Evolutionary conservation across 805 yeast genomes (phyloP).

Genomic region (Candida xiaguanensis): DNA sequence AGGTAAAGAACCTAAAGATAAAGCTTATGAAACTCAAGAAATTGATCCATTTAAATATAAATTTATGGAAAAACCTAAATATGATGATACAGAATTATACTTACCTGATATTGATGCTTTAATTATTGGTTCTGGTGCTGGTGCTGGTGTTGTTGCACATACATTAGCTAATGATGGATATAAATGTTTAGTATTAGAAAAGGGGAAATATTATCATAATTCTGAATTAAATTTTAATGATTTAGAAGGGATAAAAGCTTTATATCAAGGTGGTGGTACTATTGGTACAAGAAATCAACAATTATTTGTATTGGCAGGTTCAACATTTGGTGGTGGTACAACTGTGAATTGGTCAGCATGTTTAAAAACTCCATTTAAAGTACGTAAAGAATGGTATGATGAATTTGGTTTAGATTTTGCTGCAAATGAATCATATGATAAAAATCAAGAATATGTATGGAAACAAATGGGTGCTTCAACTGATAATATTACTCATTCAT

Average conservation of each 20-base stretch:
- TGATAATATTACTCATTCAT: constrained; percentile 40
- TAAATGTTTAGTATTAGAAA: constrained; percentile 46
- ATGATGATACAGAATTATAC: constrained; percentile 26
- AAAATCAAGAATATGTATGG: constrained; percentile 44
- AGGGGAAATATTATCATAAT: constrained; percentile 41
- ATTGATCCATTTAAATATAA: constrained; percentile 24
- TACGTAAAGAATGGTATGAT: constrained; percentile 50
- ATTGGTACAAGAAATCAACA: constrained; percentile 32
- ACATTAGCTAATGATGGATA: constrained; percentile 41
- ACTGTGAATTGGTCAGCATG: constrained; percentile 59
- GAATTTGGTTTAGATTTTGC: constrained; percentile 45
- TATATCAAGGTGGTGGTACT: constrained; percentile 40
- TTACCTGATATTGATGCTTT: constrained; percentile 41
- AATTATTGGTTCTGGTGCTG: constrained; percentile 51
- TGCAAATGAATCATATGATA: constrained; percentile 39
- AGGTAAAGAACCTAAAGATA: constrained; percentile 24
- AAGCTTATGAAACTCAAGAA: constrained; percentile 23
- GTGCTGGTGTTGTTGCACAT: constrained; percentile 52
- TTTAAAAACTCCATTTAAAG: constrained; percentile 45
- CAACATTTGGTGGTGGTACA: constrained; percentile 57
- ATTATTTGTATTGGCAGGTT: constrained; percentile 42
- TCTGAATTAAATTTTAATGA: constrained; percentile 36
- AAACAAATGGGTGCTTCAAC: constrained; percentile 45
- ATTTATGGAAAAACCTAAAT: constrained; percentile 27
- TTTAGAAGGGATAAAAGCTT: constrained; percentile 26